Conservation (phyloP, 1,139 yeast species). For the Saccharomycopsis hybrid region DNA sequence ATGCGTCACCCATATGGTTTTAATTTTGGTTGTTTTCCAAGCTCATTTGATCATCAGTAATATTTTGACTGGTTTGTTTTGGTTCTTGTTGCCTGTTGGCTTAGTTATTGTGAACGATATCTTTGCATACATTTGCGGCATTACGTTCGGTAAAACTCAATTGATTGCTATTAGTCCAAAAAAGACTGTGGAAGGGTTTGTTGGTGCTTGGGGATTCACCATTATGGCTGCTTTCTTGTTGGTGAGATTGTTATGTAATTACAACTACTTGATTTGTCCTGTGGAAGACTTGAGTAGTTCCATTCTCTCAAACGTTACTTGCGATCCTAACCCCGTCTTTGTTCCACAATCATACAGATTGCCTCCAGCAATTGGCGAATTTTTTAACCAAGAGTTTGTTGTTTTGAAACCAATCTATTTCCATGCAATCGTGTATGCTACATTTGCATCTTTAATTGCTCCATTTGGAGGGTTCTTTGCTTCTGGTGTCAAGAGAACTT, state of each 20-base stretch:
- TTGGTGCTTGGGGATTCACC: slow-evolving; percentile 97
- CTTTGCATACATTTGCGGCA: slow-evolving; percentile 95
- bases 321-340: slow-evolving; percentile 86
- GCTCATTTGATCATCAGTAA: slow-evolving; percentile 90
- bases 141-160: slow-evolving; percentile 90
- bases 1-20: slow-evolving; percentile 91
- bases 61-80: slow-evolving; percentile 81
- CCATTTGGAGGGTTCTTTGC: slow-evolving; percentile 99
- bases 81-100: slow-evolving; percentile 91
- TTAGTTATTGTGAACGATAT: slow-evolving; percentile 92
- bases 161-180: slow-evolving; percentile 92
- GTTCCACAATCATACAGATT: slow-evolving; percentile 69
- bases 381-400: slow-evolving; percentile 41
- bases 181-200: slow-evolving; percentile 94
- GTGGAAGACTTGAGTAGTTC: slow-evolving; percentile 55
- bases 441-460: slow-evolving; percentile 95
- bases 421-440: slow-evolving; percentile 80
- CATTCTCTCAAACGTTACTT: slow-evolving; percentile 55
- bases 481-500: slow-evolving; percentile 94
- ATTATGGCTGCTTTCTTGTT: slow-evolving; percentile 64
- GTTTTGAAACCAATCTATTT: slow-evolving; percentile 80
- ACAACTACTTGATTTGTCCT: slow-evolving; percentile 83
- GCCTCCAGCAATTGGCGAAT: slow-evolving; percentile 58
- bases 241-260: slow-evolving; percentile 56
- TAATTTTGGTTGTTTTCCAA: slow-evolving; percentile 85